phyloP scores from a whole-genome alignment of 805 yeast species.

The Schwanniomyces occidentalis region DNA sequence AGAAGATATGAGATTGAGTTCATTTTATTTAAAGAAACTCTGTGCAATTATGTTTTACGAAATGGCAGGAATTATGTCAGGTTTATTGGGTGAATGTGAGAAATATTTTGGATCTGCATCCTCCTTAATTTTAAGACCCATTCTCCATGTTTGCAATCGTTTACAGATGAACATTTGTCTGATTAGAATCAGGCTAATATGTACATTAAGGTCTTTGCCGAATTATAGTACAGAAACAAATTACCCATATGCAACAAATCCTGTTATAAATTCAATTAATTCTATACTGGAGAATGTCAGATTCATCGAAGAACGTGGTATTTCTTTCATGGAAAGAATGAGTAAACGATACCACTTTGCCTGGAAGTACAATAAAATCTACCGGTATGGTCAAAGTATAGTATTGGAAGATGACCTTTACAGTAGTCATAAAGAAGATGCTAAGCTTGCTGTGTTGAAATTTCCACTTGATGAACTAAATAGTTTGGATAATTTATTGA shows the following conservation, averaged over 20 bases:
- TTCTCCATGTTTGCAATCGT: neutral
- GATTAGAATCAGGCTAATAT: constrained; percentile 1
- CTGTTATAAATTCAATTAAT: neutral
- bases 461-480: neutral
- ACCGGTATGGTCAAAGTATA: constrained; percentile 2
- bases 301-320: constrained; percentile 2
- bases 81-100: constrained; percentile 1
- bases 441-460: neutral
- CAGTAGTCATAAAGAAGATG: neutral
- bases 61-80: constrained; percentile 4
- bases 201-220: constrained; percentile 1
- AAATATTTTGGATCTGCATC: constrained; percentile 6
- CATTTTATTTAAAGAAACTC: constrained; percentile 31
- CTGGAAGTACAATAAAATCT: constrained; percentile 3
- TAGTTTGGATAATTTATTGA: neutral
- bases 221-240: too few species aligned
- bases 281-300: neutral
- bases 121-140: constrained; percentile 2
- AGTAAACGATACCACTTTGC: constrained; percentile 1
- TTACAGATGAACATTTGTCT: constrained; percentile 1
- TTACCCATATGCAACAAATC: too few species aligned
- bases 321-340: neutral
- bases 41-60: constrained; percentile 1
- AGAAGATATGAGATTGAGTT: constrained; percentile 27
- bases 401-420: neutral